Base-by-base conservation (phyloP, 1,284 basidiomycete species). In the Austroboletus rostrupii region DNA sequence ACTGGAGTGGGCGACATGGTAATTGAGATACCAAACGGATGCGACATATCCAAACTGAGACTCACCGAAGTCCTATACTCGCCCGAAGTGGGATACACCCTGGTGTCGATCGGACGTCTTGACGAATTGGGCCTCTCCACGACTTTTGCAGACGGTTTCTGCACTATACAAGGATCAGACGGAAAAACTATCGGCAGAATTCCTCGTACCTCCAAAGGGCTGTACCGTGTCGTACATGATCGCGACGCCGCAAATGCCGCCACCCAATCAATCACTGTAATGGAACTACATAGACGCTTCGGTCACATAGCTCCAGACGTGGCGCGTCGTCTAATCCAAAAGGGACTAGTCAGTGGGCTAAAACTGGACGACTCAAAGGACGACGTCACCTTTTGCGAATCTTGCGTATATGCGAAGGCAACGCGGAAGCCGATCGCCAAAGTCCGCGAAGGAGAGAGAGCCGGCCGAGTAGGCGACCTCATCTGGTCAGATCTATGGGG, bases 21-120 rank as follows among this genome's bases (percentile, higher is more conserved):
- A 0, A 57, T 77, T 9, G 56, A 69, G 7, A 46, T 75, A 20
- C 71, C 70, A 3, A 70, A 74, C 56, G 67, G 71, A 7, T 50
- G 49, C 6, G 49, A 64, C 3, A 35, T 49, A 1, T 61, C 56
- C 0, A 46, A 61, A 8, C 43, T 75, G 1, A 43, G 50, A 0
- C 66, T 76, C 3, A 68, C 53, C 0, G 58, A 73, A 16, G 72
- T 74, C 1, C 51, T 74, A 0, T 70, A 61, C 44, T 60, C 61
- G 9, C 71, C 67, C 0, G 58, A 66, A 3, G 63, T 72, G 7
- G 62, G 62, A 1, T 68, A 69, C 36, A 72, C 64, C 0, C 54
- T 73, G 0, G 54, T 74, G 1, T 75, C 68, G 0, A 61, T 73
- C 33, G 61, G 70, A 1, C 45, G 50, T 8, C 61, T 75, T 13